Evolutionary conservation across 2,329 filamentous ascomycete genomes (phyloP).

Genomic region (Cladosporium sp.): DNA sequence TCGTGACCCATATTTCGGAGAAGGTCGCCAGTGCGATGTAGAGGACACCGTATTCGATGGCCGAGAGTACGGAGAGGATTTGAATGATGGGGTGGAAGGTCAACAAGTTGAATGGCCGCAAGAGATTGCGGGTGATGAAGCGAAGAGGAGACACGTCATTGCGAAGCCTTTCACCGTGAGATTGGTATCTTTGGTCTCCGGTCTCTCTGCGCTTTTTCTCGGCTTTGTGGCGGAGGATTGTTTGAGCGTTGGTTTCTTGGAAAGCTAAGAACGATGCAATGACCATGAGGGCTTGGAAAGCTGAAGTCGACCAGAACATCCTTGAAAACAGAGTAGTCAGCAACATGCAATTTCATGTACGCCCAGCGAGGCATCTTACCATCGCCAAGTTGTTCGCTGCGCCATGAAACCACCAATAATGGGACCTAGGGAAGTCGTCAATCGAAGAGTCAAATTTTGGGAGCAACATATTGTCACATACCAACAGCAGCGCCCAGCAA

Average conservation of each 20-base stretch:
- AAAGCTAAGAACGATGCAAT: conserved; percentile 57
- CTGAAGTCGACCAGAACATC: conserved; percentile 63
- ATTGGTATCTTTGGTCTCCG: conserved; percentile 50
- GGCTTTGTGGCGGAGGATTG: conserved; percentile 49
- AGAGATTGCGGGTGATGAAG: conserved; percentile 26
- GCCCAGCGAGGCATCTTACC: conserved; percentile 35
- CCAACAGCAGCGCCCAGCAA: conserved; percentile 55
- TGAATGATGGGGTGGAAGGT: conserved; percentile 34
- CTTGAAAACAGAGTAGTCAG: background rate
- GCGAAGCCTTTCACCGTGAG: conserved; percentile 55
- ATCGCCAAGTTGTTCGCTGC: conserved; percentile 62
- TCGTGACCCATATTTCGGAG: conserved; percentile 27
- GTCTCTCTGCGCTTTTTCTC: conserved; percentile 40
- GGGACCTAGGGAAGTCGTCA: conserved; percentile 58
- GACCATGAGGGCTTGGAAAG: conserved; percentile 58
- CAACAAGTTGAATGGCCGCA: conserved; percentile 32
- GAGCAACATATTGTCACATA: too few relatives aligned
- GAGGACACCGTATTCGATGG: conserved; percentile 35
- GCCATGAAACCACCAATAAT: conserved; percentile 62
- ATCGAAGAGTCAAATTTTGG: too few relatives aligned
- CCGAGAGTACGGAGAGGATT: conserved; percentile 33
- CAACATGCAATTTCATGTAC: background rate
- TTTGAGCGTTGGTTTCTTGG: conserved; percentile 61
- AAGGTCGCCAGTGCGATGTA: conserved; percentile 35
- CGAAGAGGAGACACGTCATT: conserved; percentile 40